Base-by-base conservation (phyloP, 257 asterid genomes). In the Thymus mandschuricus region DNA sequence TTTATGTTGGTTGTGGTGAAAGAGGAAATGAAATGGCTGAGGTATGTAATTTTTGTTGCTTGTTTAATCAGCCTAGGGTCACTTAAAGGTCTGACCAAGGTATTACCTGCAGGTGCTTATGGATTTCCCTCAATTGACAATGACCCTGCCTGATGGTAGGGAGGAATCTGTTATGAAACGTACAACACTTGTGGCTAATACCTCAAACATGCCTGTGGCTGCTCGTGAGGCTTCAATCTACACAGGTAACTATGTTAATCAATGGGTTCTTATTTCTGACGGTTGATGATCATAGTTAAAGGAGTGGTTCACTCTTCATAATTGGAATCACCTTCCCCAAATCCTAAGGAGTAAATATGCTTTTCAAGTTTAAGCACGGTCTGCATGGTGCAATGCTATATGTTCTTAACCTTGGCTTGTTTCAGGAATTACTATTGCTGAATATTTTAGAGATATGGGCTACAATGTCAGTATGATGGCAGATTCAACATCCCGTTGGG, bases 21-120 rank as follows among this genome's bases (percentile, higher is more conserved):
- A 88, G 98, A 91, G 98, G 98, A 85, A 94, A 94, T 81, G 98
- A 94, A 94, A 94, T 94, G 98, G 98, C 98, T 38, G 98, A 94
- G 99, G 97, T 91, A 85, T 49, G 48, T 13, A 51, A 48, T 69
- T 77, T 33, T 13, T 41, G 41, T 72, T 75, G 21, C 72, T 67
- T 80, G 69, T 78, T 74, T 75, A 60, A 68, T 71, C 54, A 62
- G 57, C 40, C 64, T 64, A 70, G 61, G 46, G 49, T 60, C 50
- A 55, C 31, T 10, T 1, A 15, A 60, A 75, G 66, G 40, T 79
- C 34, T 69, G 70, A 77, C 69, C 48, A 49, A 29, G 72, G 63
- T 77, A 72, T 73, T 68, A 60, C 61, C 68, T 78, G 0, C 85
- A 95, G 99, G 99, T 95, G 83, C 99, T 95, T 64, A 95, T 95